Evolutionary conservation across 2,329 filamentous ascomycete genomes (phyloP).

Genomic region (Hypoxylon sp.): DNA sequence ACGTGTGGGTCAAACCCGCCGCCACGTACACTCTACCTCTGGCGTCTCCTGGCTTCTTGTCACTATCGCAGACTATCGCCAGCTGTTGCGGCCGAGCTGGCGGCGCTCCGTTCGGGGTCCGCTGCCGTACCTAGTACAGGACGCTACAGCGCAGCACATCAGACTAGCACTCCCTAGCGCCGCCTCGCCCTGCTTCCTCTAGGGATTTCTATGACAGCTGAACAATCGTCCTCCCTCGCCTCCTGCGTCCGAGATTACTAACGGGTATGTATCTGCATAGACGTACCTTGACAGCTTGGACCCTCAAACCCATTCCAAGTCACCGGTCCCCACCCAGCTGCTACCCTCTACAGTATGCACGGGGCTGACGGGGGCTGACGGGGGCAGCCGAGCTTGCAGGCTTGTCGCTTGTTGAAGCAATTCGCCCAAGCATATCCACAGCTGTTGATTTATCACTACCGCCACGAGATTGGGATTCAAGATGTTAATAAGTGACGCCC

Average conservation of each 20-base stretch:
- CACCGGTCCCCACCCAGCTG: slow-evolving; percentile 40
- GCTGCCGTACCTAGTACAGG: slow-evolving; percentile 12
- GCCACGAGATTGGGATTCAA: slow-evolving; percentile 11
- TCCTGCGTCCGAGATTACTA: neutral
- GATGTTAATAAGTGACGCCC: slow-evolving; percentile 31
- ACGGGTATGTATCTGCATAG: neutral
- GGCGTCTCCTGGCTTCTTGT: slow-evolving; percentile 2
- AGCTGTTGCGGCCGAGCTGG: neutral
- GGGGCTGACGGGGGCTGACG: slow-evolving; percentile 19
- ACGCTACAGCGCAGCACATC: slow-evolving; percentile 6
- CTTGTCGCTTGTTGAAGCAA: slow-evolving; percentile 15
- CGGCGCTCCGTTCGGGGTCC: slow-evolving; percentile 12
- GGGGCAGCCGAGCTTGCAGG: no score
- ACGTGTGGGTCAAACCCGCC: slow-evolving; percentile 41
- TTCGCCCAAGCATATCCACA: slow-evolving; percentile 30
- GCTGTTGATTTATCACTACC: slow-evolving; percentile 30
- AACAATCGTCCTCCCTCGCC: neutral
- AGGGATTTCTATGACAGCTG: no score
- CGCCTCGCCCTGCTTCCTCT: neutral
- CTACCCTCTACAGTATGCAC: slow-evolving; percentile 36
- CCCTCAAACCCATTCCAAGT: slow-evolving; percentile 10
- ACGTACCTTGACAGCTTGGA: slow-evolving; percentile 1
- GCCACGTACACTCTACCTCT: slow-evolving; percentile 24
- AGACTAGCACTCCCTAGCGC: neutral
- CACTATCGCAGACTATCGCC: neutral